These are phyloP conservation scores for Populus pruinosa DNA, from an alignment of 345 rosid genomes.

Conservation along the genomic window DNA sequence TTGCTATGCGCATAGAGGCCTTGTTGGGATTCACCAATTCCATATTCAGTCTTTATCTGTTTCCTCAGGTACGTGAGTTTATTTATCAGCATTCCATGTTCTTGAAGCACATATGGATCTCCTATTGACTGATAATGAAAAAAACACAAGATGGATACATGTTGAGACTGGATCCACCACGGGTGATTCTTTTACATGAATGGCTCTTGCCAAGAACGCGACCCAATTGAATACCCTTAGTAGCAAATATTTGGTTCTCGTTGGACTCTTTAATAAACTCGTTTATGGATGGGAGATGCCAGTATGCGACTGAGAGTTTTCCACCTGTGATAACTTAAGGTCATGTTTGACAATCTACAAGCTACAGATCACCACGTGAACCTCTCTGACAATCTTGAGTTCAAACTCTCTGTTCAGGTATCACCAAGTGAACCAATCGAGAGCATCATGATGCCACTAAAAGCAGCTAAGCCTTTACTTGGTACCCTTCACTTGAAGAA, in stretches of 20 bases:
- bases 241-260: not conserved
- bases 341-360: not conserved
- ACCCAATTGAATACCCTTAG: not conserved
- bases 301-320: not conserved
- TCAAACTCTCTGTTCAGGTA: slow-evolving; percentile 33
- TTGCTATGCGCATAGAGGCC: slow-evolving; percentile 58
- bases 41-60: slow-evolving; percentile 49
- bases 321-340: not conserved
- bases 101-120: not conserved
- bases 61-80: slow-evolving; percentile 45
- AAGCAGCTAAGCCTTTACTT: slow-evolving; percentile 52
- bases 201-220: not conserved
- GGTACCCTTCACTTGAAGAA: slow-evolving; percentile 43
- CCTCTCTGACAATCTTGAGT: not conserved
- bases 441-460: slow-evolving; percentile 50
- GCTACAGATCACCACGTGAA: not conserved
- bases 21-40: slow-evolving; percentile 53
- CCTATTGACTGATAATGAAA: not conserved
- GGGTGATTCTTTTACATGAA: not conserved
- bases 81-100: not conserved
- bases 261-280: not conserved
- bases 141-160: too few species aligned
- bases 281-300: not conserved
- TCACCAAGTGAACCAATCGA: slow-evolving; percentile 56
- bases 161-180: not conserved